These are phyloP conservation scores for Aspergillus spinulosporus DNA, from an alignment of 2,329 filamentous ascomycete species.

Conservation along the genomic window DNA sequence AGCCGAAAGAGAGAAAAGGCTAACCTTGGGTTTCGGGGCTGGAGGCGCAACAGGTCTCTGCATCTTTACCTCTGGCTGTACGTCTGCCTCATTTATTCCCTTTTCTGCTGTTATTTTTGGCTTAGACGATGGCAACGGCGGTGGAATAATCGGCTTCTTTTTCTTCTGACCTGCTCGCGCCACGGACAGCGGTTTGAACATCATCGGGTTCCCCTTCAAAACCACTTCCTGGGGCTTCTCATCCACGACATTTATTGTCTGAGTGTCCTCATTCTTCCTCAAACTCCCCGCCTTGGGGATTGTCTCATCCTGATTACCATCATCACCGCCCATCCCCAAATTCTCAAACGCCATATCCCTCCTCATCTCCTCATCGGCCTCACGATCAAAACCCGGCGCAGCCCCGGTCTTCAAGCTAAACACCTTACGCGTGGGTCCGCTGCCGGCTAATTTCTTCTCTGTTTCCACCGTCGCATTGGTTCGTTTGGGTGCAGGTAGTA, in stretches of 20 bases:
- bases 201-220: constrained; percentile 73
- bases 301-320: constrained; percentile 30
- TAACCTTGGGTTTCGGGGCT: constrained; percentile 45
- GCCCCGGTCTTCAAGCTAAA: constrained; percentile 81
- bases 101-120: not conserved
- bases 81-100: not conserved
- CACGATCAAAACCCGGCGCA: constrained; percentile 75
- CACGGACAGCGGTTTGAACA: constrained; percentile 88
- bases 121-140: constrained; percentile 17
- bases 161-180: constrained; percentile 71
- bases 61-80: not conserved
- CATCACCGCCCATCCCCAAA: constrained; percentile 1
- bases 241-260: constrained; percentile 3
- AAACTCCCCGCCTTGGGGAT: constrained; percentile 31
- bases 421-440: constrained; percentile 51
- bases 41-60: constrained; percentile 21
- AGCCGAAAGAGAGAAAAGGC: constrained; percentile 43
- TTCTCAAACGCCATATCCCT: constrained; percentile 29
- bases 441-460: constrained; percentile 28
- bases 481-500: constrained; percentile 80
- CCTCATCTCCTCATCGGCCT: constrained; percentile 46
- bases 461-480: constrained; percentile 25
- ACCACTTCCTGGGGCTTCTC: constrained; percentile 41
- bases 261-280: constrained; percentile 13
- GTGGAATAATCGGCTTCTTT: constrained; percentile 33